Evolutionary conservation across 2,329 filamentous ascomycete genomes (phyloP), one percentile per base, ranked within the genome.

Genomic region (Polytolypa hystricis): DNA sequence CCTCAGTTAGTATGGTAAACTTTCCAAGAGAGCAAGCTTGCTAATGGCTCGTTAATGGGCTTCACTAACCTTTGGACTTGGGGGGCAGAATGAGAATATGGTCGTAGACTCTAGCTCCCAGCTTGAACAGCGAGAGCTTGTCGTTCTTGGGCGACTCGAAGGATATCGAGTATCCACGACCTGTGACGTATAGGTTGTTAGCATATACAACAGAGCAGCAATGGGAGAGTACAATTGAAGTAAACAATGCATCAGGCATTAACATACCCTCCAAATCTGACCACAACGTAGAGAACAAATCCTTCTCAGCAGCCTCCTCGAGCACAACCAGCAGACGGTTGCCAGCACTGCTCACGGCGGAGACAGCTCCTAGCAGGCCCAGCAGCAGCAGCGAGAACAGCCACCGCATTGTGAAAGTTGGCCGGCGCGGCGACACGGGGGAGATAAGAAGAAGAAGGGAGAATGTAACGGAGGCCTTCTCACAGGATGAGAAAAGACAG

Each of bases 61-160:
- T 12, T 11, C 15, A 29, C 59, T 38, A 57, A 85, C 82, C 87
- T 74, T 98, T 98, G 20, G 84, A 77, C 63, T 89, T 93, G 42
- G 80, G 77, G 35, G 91, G 91, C 46, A 96, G 76, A 49, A 98
- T 72, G 46, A 96, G 62, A 46, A 96, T 67, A 63, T 98, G 89
- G 64, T 96, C 89, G 63, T 87, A 96, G 45, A 75, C 77, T 58
- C 82, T 78, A 66, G 91, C 84, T 56, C 89, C 91, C 45, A 91
- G 77, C 55, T 77, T 71, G 67, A 95, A 93, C 47, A 98, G 71
- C 35, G 75, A 72, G 51, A 96, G 65, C 34, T 71, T 69, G 36
- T 85, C 76, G 57, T 76, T 82, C 66, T 91, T 91, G 42, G 85
- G 84, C 5, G 85, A 86, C 58, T 87, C 77, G 57, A 86, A 87